Evolutionary conservation across 352 stramenopile genomes (phyloP).

Genomic region (Elongisporangium undulatum): DNA sequence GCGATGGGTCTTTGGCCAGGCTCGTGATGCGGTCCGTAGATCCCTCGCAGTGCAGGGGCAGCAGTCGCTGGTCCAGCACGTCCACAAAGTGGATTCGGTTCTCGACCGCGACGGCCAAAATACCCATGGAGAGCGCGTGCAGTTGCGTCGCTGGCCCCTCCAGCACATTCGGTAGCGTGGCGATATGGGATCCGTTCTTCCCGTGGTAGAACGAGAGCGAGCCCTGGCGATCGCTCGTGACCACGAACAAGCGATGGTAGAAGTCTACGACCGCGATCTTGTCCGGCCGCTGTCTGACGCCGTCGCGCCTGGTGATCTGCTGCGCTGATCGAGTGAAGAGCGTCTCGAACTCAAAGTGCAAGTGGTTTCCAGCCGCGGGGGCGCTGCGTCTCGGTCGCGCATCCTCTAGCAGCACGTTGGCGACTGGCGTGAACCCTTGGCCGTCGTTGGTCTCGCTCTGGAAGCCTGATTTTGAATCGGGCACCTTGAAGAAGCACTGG

Average conservation of each 20-base stretch:
- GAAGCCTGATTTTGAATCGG: neutral
- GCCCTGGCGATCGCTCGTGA: neutral
- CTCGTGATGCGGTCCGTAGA: slow-evolving; percentile 24
- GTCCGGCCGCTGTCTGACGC: neutral
- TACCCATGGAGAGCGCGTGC: slow-evolving; percentile 11
- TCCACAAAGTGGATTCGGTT: slow-evolving; percentile 30
- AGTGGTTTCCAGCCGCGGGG: slow-evolving; percentile 3
- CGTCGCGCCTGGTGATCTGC: neutral
- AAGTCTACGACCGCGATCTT: slow-evolving; percentile 11
- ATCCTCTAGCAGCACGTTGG: slow-evolving; percentile 1
- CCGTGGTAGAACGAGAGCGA: slow-evolving; percentile 11
- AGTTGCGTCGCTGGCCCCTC: slow-evolving; percentile 11
- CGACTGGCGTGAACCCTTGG: neutral
- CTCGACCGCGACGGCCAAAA: slow-evolving; percentile 16
- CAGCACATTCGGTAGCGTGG: neutral
- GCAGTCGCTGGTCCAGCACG: slow-evolving; percentile 8
- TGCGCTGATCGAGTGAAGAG: slow-evolving; percentile 3
- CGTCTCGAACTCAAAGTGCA: slow-evolving; percentile 13
- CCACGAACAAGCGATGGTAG: slow-evolving; percentile 9
- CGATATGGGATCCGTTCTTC: slow-evolving; percentile 13
- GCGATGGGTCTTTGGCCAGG: slow-evolving; percentile 25
- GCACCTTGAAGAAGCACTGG: neutral
- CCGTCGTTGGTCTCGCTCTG: neutral
- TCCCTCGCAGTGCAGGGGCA: slow-evolving; percentile 18
- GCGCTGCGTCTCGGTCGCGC: neutral